These are phyloP conservation scores for Rosellinia necatrix DNA, from an alignment of 2,329 filamentous ascomycete species.

Conservation along the genomic window DNA sequence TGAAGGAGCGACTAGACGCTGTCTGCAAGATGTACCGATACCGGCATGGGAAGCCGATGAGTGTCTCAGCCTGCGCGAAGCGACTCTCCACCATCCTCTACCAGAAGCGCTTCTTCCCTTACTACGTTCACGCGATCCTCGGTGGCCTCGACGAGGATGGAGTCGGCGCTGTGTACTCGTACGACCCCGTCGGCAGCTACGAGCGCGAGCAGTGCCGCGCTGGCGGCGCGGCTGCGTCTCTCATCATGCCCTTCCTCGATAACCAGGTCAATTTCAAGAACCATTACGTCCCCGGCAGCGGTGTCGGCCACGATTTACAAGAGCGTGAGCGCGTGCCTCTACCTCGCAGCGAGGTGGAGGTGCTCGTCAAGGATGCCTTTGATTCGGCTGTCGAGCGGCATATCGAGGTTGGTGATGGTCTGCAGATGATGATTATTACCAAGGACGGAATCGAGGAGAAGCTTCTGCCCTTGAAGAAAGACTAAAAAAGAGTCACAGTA, in stretches of 20 bases:
- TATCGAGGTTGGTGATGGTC: slow-evolving; percentile 95
- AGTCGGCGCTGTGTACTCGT: slow-evolving; percentile 91
- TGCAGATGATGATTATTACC: slow-evolving; percentile 96
- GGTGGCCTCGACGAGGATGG: slow-evolving; percentile 94
- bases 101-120: slow-evolving; percentile 97
- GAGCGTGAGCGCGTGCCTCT: slow-evolving; percentile 73
- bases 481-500: slow-evolving; percentile 56
- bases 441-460: slow-evolving; percentile 86
- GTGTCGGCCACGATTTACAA: slow-evolving; percentile 78
- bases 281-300: slow-evolving; percentile 88
- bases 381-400: slow-evolving; percentile 97
- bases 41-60: slow-evolving; percentile 96
- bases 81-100: slow-evolving; percentile 94
- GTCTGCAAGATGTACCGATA: slow-evolving; percentile 99
- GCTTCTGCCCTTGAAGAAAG: slow-evolving; percentile 83
- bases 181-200: slow-evolving; percentile 97
- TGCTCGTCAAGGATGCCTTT: slow-evolving; percentile 94
- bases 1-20: slow-evolving; percentile 91
- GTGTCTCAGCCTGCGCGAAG: slow-evolving; percentile 91
- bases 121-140: slow-evolving; percentile 94
- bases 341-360: slow-evolving; percentile 74
- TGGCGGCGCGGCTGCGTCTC: slow-evolving; percentile 84
- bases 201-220: slow-evolving; percentile 96
- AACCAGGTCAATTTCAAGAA: slow-evolving; percentile 99
- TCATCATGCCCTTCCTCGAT: slow-evolving; percentile 99